Base-by-base conservation (phyloP, 2,329 filamentous ascomycete genomes). In the Albifimbria verrucaria region DNA sequence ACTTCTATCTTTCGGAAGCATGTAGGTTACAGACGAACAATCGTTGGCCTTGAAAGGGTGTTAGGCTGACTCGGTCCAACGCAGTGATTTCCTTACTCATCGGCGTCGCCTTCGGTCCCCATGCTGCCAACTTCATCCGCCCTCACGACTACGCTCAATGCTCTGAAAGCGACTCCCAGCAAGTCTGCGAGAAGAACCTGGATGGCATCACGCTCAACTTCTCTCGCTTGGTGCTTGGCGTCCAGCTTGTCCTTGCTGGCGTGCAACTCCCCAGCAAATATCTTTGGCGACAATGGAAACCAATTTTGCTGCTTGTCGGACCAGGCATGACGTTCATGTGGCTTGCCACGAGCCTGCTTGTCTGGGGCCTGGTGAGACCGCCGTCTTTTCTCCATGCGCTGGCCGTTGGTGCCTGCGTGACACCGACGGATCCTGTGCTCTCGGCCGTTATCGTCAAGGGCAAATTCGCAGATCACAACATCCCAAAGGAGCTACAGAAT, bases 321-420 rank as follows among this genome's bases (percentile, higher is more conserved):
- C 92, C 91, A 1, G 85, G 89, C 41, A 96, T 96, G 92, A 82
- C 82, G 1, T 74, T 76, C 55, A 96, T 96, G 92, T 96, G 92
- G 92, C 61, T 96, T 10, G 74, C 79, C 21, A 94, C 89, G n/a
- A 89, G 87, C 59, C 72, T 94, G 2, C 69, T 96, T 3, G 77
- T 96, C 44, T 96, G 87, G 85, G 88, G 71, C 0, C 71, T 96
- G 56, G 83, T 92, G 2, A 89, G 90, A 0, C 73, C 84, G 48
- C 75, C 93, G 17, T 77, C 76, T 25, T 89, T 94, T 58, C 76
- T 96, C 2, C 88, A 94, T 59, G 89, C 92, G 0, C 77, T 96
- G 11, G 88, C 86, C 17, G 77, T 96, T 11, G 92, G 86, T 1
- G 89, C 92, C 1, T 96, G 92, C 64, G 85, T 97, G n/a, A 94